Evolutionary conservation across 768 basidiomycete species (phyloP).

Genomic region (Paxillus ammoniavirescens): DNA sequence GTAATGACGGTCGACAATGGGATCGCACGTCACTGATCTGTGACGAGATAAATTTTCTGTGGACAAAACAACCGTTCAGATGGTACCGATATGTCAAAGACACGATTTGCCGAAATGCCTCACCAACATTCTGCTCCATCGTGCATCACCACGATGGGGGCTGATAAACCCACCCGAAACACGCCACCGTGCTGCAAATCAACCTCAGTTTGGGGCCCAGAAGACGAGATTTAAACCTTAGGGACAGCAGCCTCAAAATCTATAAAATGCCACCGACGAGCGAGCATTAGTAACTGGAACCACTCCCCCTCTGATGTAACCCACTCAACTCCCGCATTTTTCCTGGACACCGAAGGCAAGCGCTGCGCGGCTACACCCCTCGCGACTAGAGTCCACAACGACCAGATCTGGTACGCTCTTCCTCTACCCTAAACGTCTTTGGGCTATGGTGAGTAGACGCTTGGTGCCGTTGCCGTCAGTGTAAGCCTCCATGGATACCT

Average conservation of each 20-base stretch:
- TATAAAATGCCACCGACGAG: slow-evolving; percentile 24
- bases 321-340: slow-evolving; percentile 6
- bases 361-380: not conserved
- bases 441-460: slow-evolving; percentile 17
- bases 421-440: slow-evolving; percentile 4
- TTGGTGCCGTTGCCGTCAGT: not conserved
- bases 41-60: slow-evolving; percentile 17
- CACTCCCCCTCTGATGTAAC: not conserved
- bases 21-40: slow-evolving; percentile 18
- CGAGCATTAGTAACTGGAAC: slow-evolving; percentile 15
- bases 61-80: slow-evolving; percentile 25
- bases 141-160: slow-evolving; percentile 23
- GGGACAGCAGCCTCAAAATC: slow-evolving; percentile 12
- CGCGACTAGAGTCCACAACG: not conserved
- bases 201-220: not conserved
- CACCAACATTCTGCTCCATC: slow-evolving; percentile 20
- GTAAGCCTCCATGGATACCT: slow-evolving; percentile 7
- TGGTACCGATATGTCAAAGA: slow-evolving; percentile 25
- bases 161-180: slow-evolving; percentile 20
- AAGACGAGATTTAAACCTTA: slow-evolving; percentile 13
- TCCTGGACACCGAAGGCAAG: not conserved
- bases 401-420: slow-evolving; percentile 14
- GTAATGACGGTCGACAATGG: slow-evolving; percentile 11
- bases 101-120: slow-evolving; percentile 24
- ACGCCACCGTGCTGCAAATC: slow-evolving; percentile 6